Conservation (phyloP, 2,329 filamentous ascomycete genomes). For the Pseudogymnoascus sp. region DNA sequence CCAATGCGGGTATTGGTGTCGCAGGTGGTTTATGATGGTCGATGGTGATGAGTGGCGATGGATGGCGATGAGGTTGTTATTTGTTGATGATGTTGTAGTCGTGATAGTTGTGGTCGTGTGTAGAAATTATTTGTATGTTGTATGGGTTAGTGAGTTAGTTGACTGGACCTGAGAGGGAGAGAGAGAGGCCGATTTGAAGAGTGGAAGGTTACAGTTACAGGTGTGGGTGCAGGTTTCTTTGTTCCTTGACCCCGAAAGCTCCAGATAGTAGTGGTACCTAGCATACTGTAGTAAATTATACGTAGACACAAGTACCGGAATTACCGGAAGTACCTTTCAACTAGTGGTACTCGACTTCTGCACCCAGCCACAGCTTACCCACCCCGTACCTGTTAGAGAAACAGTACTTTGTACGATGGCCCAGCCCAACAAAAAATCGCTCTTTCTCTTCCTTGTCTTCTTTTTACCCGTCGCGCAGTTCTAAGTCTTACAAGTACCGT, state of each 20-base stretch:
- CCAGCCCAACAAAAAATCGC: background rate
- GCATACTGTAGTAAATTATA: background rate
- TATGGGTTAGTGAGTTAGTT: background rate
- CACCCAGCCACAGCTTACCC: background rate
- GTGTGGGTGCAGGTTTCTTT: no score
- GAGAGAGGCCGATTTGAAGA: background rate
- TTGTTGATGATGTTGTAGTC: background rate
- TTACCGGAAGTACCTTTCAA: background rate
- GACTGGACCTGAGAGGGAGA: background rate
- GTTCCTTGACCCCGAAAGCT: background rate
- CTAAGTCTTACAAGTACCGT: background rate
- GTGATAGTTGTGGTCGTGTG: background rate
- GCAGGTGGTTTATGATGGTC: background rate
- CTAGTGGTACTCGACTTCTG: background rate
- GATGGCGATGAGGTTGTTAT: background rate
- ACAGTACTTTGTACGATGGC: background rate
- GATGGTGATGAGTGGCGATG: background rate
- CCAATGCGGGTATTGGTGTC: background rate
- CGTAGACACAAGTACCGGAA: background rate
- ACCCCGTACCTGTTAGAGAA: background rate
- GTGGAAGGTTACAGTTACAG: background rate
- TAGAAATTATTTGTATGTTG: background rate
- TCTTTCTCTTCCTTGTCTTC: background rate
- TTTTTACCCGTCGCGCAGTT: background rate
- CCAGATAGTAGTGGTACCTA: background rate